Conservation (phyloP, 805 yeast species). For the Wickerhamiella alocasiicola region DNA sequence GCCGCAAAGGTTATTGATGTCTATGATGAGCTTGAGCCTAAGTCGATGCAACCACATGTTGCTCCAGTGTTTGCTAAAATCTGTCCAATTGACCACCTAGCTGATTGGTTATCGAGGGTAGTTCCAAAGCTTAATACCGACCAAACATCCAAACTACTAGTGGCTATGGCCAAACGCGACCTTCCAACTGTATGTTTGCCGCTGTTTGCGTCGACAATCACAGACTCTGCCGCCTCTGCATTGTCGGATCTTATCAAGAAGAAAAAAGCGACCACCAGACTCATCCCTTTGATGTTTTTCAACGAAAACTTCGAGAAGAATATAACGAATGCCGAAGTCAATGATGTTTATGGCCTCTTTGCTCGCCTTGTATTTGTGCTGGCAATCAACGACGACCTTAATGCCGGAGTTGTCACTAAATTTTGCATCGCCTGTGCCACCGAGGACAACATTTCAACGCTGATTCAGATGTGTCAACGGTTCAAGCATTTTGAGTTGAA, state of each 20-base stretch:
- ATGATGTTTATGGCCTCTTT: slow-evolving; percentile 1
- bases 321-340: not conserved
- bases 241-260: not conserved
- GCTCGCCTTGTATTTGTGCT: slow-evolving; percentile 1
- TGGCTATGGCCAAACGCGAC: not conserved
- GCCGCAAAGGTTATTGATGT: not conserved
- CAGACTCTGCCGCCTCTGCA: not conserved
- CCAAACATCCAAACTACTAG: not conserved
- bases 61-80: slow-evolving; percentile 1
- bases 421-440: slow-evolving; percentile 1
- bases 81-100: not conserved
- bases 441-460: not conserved
- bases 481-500: slow-evolving; percentile 6
- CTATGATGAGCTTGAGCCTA: not conserved
- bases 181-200: slow-evolving; percentile 1
- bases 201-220: not conserved
- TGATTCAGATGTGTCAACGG: not conserved
- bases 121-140: not conserved
- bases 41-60: not conserved
- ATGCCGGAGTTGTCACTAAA: not conserved
- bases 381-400: not conserved
- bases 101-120: not conserved
- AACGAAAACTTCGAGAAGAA: not conserved
- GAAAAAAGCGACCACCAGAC: not conserved
- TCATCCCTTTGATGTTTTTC: not conserved